Evolutionary conservation across 2,329 filamentous ascomycete species (phyloP).

Genomic region (Beauveria asiatica): DNA sequence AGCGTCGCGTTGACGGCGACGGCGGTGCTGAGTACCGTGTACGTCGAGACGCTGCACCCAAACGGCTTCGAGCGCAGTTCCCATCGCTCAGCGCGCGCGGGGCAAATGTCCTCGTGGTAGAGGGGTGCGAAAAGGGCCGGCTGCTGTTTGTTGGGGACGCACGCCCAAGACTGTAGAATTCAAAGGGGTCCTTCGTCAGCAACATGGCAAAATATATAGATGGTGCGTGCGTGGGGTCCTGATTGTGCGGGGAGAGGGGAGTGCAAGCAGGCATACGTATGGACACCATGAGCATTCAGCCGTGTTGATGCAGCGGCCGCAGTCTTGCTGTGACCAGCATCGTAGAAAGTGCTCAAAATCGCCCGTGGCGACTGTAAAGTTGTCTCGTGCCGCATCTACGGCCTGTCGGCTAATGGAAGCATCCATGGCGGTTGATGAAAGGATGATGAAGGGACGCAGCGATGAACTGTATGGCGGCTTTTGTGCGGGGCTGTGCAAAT

Average conservation of each 20-base stretch:
- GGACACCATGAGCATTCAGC: constrained; percentile 45
- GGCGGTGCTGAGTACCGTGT: constrained; percentile 23
- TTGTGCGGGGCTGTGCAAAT: constrained; percentile 1
- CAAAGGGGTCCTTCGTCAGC: neutral
- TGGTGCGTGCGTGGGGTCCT: neutral
- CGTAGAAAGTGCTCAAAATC: constrained; percentile 34
- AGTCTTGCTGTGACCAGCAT: constrained; percentile 45
- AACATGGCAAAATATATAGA: neutral
- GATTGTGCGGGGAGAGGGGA: neutral
- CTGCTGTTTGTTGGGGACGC: constrained; percentile 40
- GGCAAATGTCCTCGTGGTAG: constrained; percentile 42
- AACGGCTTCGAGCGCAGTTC: constrained; percentile 28
- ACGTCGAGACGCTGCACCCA: constrained; percentile 28
- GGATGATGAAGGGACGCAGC: neutral
- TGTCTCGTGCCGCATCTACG: constrained; percentile 13
- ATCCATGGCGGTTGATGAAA: constrained; percentile 3
- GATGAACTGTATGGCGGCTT: neutral
- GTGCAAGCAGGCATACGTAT: constrained; percentile 30
- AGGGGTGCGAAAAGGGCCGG: constrained; percentile 42
- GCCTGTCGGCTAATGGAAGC: neutral
- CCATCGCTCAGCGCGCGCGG: constrained; percentile 37
- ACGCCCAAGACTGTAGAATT: constrained; percentile 38
- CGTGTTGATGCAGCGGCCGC: constrained; percentile 35
- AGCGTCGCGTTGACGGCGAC: constrained; percentile 23
- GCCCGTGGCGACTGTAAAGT: constrained; percentile 22